Conservation (phyloP, 805 yeast genomes). For the Ogataea trehaloabstinens region DNA sequence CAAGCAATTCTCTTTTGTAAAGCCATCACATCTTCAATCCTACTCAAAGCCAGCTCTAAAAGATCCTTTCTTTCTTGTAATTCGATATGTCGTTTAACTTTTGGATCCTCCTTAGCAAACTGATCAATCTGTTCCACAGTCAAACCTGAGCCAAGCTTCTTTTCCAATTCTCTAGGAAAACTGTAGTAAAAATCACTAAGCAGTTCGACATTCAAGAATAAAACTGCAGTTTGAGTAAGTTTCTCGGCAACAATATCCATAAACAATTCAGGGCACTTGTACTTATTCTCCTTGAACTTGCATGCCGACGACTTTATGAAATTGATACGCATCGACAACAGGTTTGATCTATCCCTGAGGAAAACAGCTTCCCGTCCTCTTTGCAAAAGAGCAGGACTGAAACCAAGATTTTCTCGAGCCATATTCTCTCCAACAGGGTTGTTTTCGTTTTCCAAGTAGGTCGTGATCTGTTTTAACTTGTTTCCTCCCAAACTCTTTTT, state of each 20-base stretch:
- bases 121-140: slow-evolving; percentile 75
- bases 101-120: slow-evolving; percentile 94
- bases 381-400: slow-evolving; percentile 68
- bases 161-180: slow-evolving; percentile 91
- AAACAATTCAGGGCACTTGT: slow-evolving; percentile 92
- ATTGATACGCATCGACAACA: slow-evolving; percentile 72
- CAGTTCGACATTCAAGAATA: slow-evolving; percentile 90
- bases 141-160: slow-evolving; percentile 60
- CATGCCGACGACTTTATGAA: slow-evolving; percentile 76
- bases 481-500: slow-evolving; percentile 77
- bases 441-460: slow-evolving; percentile 56
- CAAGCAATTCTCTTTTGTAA: slow-evolving; percentile 42
- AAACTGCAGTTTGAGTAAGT: slow-evolving; percentile 86
- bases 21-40: slow-evolving; percentile 82
- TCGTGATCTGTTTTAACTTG: slow-evolving; percentile 78
- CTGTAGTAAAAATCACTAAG: slow-evolving; percentile 93
- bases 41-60: slow-evolving; percentile 76
- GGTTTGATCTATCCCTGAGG: slow-evolving; percentile 65
- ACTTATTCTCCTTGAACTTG: slow-evolving; percentile 73
- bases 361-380: slow-evolving; percentile 86
- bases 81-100: slow-evolving; percentile 85
- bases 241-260: slow-evolving; percentile 90
- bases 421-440: slow-evolving; percentile 35
- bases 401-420: slow-evolving; percentile 76
- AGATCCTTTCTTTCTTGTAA: slow-evolving; percentile 90